Evolutionary conservation across 202 grass and related monocot species (phyloP).

Genomic region (Saccharum hybrid): DNA sequence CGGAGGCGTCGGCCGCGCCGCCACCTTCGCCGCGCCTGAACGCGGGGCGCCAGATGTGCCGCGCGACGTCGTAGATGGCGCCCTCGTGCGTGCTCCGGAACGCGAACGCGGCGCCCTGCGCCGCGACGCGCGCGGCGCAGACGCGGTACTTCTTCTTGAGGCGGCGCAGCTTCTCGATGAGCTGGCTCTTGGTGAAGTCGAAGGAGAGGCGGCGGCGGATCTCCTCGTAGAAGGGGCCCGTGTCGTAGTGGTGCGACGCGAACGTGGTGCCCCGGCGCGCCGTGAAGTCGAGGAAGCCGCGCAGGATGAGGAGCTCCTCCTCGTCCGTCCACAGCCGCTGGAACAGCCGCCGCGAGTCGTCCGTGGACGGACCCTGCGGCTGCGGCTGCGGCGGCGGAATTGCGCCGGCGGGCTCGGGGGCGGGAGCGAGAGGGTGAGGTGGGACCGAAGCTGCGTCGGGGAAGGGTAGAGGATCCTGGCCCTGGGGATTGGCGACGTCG

Average conservation of each 20-base stretch:
- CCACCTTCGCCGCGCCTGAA: constrained; percentile 55
- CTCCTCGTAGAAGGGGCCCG: constrained; percentile 80
- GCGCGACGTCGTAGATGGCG: constrained; percentile 81
- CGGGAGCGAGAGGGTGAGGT: background rate
- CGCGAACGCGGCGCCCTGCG: constrained; percentile 61
- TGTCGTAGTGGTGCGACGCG: too few species aligned
- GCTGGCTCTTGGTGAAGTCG: constrained; percentile 92
- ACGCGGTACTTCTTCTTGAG: constrained; percentile 98
- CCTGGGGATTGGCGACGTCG: background rate
- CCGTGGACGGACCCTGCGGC: background rate
- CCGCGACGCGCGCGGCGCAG: constrained; percentile 66
- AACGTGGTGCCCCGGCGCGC: too few species aligned
- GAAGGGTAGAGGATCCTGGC: constrained; percentile 23
- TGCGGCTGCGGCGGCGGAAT: background rate
- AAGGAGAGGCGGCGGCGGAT: constrained; percentile 68
- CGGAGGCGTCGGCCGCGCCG: constrained; percentile 56
- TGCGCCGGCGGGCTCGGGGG: background rate
- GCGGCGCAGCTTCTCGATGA: constrained; percentile 95
- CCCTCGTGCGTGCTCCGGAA: constrained; percentile 79
- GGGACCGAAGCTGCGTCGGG: constrained; percentile 17
- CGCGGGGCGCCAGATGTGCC: constrained; percentile 75
- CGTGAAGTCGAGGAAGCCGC: constrained; percentile 2
- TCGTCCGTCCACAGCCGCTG: constrained; percentile 94
- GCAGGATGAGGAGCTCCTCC: constrained; percentile 87
- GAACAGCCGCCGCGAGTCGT: constrained; percentile 85